Base-by-base conservation (phyloP, 2,329 filamentous ascomycete genomes). In the Xylaria digitata region DNA sequence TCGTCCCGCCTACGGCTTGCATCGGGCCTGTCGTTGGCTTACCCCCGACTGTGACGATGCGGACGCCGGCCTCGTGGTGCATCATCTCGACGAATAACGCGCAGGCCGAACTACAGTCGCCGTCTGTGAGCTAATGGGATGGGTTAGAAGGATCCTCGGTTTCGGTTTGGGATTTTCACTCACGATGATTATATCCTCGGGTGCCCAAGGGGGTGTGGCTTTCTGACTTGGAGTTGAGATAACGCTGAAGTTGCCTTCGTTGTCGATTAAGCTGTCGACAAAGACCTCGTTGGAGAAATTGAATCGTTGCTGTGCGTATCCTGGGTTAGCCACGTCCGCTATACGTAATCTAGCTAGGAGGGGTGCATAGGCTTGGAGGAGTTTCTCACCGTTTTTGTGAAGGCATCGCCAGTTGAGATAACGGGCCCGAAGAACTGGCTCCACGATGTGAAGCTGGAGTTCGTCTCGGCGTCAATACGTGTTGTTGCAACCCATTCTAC, bases 1-100 rank as follows among this genome's bases (percentile, higher is more conserved):
- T 88, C 54, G 87, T 84, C n/a, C 89, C 90, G n/a, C 89, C 88
- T 19, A 90, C 81, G 4, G 82, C 84, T 79, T 90, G 87, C 80
- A 90, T 91, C 0, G 85, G 83, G 0, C 79, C 78, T 0, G 80
- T 72, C 11, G 79, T 77, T 0, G 89, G 85, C 0, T 86, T 84
- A 1, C 90, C 90, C 9, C 90, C 76, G 1, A 80, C 76, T 0
- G 76, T 72, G 15, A 66, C 75, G 0, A 75, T 77, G 26, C 72
- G 84, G 1, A 81, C 57, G 70, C 81, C 46, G 26, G 63, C 73
- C 63, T 75, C 70, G 53, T 73, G 69, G 45, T 72, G 72, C 66
- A 78, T 73, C 69, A 78, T 72, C 57, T 77, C 76, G 17, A 73
- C 73, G n/a, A 77, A 75, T 1, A 78, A 60, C 1, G 75, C 70